phyloP scores from a whole-genome alignment of 768 basidiomycete genomes.

The Kwoniella bestiolae region DNA sequence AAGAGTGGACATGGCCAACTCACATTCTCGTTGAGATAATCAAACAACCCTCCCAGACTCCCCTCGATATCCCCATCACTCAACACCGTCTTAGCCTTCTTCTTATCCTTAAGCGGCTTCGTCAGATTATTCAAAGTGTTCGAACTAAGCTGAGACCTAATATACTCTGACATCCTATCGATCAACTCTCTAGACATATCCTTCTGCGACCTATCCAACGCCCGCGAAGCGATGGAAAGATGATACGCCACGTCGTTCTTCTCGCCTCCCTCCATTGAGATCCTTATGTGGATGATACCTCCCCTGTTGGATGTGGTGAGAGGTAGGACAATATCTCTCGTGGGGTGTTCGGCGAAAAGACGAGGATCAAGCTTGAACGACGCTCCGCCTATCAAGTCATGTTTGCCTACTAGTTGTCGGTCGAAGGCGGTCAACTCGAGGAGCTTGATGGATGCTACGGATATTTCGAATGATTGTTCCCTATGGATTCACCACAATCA shows the following conservation, averaged over 20 bases:
- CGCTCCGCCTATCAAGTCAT: slow-evolving; percentile 50
- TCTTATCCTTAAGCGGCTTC: slow-evolving; percentile 49
- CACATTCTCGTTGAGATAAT: slow-evolving; percentile 56
- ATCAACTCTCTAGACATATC: slow-evolving; percentile 53
- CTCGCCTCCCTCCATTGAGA: slow-evolving; percentile 51
- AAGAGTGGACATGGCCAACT: slow-evolving; percentile 13
- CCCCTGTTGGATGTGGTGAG: slow-evolving; percentile 40
- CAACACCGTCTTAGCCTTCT: slow-evolving; percentile 40
- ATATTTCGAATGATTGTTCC: slow-evolving; percentile 53
- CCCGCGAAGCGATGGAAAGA: slow-evolving; percentile 38
- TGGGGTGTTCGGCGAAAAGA: slow-evolving; percentile 30
- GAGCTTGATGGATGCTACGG: slow-evolving; percentile 37
- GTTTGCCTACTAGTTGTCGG: slow-evolving; percentile 56
- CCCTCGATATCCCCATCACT: slow-evolving; percentile 46
- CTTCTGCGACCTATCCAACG: slow-evolving; percentile 43
- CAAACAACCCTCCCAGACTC: slow-evolving; percentile 49
- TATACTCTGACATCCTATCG: slow-evolving; percentile 53
- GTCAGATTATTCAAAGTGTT: slow-evolving; percentile 34
- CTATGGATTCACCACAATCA: slow-evolving; percentile 18
- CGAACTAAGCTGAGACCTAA: slow-evolving; percentile 33
- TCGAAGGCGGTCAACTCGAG: slow-evolving; percentile 50
- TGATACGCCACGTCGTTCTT: slow-evolving; percentile 51
- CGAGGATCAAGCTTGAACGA: slow-evolving; percentile 53
- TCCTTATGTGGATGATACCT: slow-evolving; percentile 45
- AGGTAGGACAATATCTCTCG: slow-evolving; percentile 48